Base-by-base conservation (phyloP, 441 rosid genomes). In the Bocquillonia castaneifolia region DNA sequence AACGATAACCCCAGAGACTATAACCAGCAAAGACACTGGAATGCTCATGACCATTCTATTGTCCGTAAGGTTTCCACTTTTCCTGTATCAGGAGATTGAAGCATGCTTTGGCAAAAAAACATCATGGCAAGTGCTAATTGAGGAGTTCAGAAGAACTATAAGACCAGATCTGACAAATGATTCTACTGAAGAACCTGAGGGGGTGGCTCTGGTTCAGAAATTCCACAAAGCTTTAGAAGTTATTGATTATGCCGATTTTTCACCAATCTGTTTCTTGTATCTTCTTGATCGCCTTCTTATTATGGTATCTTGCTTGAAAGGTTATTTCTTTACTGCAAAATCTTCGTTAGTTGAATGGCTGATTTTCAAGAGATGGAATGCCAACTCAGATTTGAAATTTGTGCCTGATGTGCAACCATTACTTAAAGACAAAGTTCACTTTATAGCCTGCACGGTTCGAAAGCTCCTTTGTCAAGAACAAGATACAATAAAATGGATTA, bases 401-500 rank as follows among this genome's bases (percentile, higher is more conserved):
- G 34, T 14, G 13, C 3, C 58, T 34, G 48, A 36, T 31, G 45
- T 34, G 47, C 58, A 31, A 34, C 3, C 29, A 51, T 52, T 10
- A 8, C 14, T 51, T 28, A 3, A 37, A 23, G 59, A 7, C 9
- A 50, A 7, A 13, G 34, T 36, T 23, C 1, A 51, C 0, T 84
- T 78, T 42, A 18, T 81, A 0, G 59, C 53, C 10, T 0, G 6
- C 1, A 26, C 64, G n/a, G 75, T 67, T 37, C 5, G 0, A 44
- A 55, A 39, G 23, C 47, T 86, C 22, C 79, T 86, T 52, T 7
- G 28, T 29, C 0, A 57, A 1, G 31, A 67, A 36, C 20, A 25
- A 10, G 74, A 66, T 1, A 74, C 75, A 14, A 36, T 48, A 37
- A 68, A 66, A 1, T 86, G 90, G 90, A 59, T 82, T 12, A 32